Percentiles rank a stretch among this genome's conserved stretches.
phyloP scores from a whole-genome alignment of 345 rosid genomes.

The Boechera retrofracta region DNA sequence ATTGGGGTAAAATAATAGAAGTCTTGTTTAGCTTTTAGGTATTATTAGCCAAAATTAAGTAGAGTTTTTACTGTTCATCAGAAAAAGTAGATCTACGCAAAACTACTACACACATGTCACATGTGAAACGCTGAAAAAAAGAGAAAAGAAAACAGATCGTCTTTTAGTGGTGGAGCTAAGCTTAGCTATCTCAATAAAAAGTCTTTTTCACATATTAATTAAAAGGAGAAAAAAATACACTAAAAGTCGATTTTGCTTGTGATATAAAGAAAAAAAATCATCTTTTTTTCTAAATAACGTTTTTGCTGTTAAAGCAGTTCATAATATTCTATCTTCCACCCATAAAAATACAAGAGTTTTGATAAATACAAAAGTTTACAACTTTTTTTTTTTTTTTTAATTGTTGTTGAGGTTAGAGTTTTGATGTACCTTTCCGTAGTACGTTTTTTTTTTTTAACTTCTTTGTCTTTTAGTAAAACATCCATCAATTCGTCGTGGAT shows the following conservation, averaged over 20 bases:
- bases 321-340: constrained; percentile 24
- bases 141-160: constrained; percentile 12
- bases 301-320: constrained; percentile 25
- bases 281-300: constrained; percentile 15
- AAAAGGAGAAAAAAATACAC: not conserved
- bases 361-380: not conserved
- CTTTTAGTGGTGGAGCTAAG: constrained; percentile 42
- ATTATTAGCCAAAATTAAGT: constrained; percentile 14
- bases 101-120: constrained; percentile 6
- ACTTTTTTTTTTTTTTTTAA: not conserved
- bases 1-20: not conserved
- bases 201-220: constrained; percentile 31
- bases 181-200: constrained; percentile 26
- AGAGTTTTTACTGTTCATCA: constrained; percentile 25
- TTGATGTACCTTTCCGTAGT: constrained; percentile 52
- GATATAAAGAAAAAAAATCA: not conserved
- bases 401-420: not conserved
- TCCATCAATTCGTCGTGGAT: constrained; percentile 15
- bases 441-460: constrained; percentile 4
- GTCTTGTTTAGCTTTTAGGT: constrained; percentile 21
- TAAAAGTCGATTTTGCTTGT: constrained; percentile 35
- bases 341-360: constrained; percentile 21
- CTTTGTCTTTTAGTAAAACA: constrained; percentile 36
- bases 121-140: constrained; percentile 27
- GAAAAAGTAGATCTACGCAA: constrained; percentile 40